These are phyloP conservation scores for Ceratonia siliqua DNA, from an alignment of 306 rosid genomes.

Conservation along the genomic window DNA sequence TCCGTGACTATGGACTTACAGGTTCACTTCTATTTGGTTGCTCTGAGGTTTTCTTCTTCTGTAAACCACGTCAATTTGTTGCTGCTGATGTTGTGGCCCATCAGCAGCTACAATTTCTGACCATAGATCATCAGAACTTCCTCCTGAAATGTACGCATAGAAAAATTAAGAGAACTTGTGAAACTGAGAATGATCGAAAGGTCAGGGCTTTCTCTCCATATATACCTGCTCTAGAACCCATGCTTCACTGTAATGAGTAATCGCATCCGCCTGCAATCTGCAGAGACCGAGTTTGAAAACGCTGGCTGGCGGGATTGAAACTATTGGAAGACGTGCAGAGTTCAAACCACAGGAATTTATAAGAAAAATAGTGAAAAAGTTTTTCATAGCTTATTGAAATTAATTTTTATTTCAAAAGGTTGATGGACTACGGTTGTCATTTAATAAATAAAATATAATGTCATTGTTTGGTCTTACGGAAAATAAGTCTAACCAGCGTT, in stretches of 20 bases:
- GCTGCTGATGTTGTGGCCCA: constrained; percentile 30
- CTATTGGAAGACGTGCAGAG: background rate
- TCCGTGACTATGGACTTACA: constrained; percentile 30
- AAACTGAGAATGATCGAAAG: background rate
- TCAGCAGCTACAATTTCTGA: constrained; percentile 53
- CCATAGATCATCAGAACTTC: constrained; percentile 51
- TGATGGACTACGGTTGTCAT: no score
- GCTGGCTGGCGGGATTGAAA: constrained; percentile 22
- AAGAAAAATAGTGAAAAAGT: no score
- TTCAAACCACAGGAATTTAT: background rate
- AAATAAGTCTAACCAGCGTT: no score
- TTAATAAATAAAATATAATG: no score
- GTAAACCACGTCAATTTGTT: constrained; percentile 50
- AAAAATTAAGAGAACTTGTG: background rate
- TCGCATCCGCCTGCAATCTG: background rate
- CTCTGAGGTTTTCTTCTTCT: constrained; percentile 57
- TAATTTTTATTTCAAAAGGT: no score
- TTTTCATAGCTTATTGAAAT: no score
- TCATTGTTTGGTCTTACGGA: no score
- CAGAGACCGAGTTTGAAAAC: background rate
- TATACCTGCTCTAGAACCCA: constrained; percentile 47
- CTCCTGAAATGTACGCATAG: constrained; percentile 14
- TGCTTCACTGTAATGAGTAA: background rate
- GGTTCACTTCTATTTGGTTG: constrained; percentile 22
- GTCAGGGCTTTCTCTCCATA: background rate